A percentile compares a stretch with the other conserved stretches of the same genome.
phyloP scores from a whole-genome alignment of 1,284 basidiomycete genomes.

The Pascua guehoae region DNA sequence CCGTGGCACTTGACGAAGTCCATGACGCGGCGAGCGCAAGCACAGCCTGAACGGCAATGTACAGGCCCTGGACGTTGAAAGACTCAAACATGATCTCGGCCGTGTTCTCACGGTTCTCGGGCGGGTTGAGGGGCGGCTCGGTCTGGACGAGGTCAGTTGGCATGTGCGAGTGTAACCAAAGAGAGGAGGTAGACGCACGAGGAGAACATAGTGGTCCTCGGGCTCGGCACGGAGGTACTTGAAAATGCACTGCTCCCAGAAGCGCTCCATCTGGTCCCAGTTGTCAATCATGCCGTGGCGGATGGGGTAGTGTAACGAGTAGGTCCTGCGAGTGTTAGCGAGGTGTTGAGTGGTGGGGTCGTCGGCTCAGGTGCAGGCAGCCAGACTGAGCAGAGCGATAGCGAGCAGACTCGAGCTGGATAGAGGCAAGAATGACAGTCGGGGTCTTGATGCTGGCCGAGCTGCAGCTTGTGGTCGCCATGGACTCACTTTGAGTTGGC shows the following conservation, averaged over 20 bases:
- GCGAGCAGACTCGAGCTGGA: not conserved
- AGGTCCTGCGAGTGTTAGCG: conserved; percentile 57
- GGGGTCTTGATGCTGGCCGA: too few relatives aligned
- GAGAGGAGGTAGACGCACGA: conserved; percentile 59
- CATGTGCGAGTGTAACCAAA: too few relatives aligned
- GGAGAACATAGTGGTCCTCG: conserved; percentile 96
- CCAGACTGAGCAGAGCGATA: not conserved
- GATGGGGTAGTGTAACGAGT: conserved; percentile 95
- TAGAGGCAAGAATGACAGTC: too few relatives aligned
- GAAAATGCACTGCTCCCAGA: conserved; percentile 99
- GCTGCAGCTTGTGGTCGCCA: not conserved
- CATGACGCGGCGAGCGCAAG: conserved; percentile 98
- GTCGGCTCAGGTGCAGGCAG: not conserved
- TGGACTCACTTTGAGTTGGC: conserved; percentile 71
- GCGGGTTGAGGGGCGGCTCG: conserved; percentile 95
- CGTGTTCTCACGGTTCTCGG: conserved; percentile 98
- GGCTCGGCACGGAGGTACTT: conserved; percentile 98
- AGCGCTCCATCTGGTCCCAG: conserved; percentile 99
- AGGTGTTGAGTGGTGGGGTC: not conserved
- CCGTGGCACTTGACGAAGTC: conserved; percentile 87
- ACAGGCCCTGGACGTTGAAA: conserved; percentile 85
- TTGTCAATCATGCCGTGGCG: conserved; percentile 98
- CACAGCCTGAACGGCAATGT: conserved; percentile 98
- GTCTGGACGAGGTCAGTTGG: conserved; percentile 60
- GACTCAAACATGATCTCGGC: conserved; percentile 99